A percentile compares a stretch with the other conserved stretches of the same genome.
Evolutionary conservation across 345 rosid genomes (phyloP).

Genomic region (Eutrema yunnanense): DNA sequence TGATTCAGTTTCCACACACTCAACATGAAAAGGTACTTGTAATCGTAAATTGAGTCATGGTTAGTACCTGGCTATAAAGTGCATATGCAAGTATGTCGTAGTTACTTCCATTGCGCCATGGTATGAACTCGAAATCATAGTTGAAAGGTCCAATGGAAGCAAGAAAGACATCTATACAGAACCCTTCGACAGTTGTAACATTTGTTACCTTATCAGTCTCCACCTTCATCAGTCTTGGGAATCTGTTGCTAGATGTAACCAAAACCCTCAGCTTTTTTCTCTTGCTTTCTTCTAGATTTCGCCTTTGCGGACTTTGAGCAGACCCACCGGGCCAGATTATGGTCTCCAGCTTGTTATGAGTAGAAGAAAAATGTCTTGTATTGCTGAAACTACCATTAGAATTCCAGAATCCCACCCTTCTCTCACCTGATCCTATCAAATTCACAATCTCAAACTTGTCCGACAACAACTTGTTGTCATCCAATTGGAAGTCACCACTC

Average conservation of each 20-base stretch:
- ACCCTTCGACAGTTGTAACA: neutral
- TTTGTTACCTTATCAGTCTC: constrained; percentile 9
- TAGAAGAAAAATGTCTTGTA: neutral
- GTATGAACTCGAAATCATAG: constrained; percentile 20
- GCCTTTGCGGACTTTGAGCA: constrained; percentile 9
- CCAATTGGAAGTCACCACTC: constrained; percentile 24
- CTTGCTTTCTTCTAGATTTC: neutral
- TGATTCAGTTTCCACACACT: neutral
- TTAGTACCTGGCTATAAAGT: constrained; percentile 18
- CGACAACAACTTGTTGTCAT: constrained; percentile 13
- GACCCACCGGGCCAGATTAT: constrained; percentile 40
- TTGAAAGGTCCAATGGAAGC: constrained; percentile 16
- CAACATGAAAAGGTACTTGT: neutral
- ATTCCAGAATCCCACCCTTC: constrained; percentile 31
- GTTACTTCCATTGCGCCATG: constrained; percentile 12
- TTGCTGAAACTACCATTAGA: constrained; percentile 19
- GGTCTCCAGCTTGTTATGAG: constrained; percentile 8
- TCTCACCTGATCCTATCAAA: constrained; percentile 23
- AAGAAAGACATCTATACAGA: constrained; percentile 19
- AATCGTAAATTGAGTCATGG: neutral
- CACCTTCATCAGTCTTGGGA: constrained; percentile 15
- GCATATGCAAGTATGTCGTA: constrained; percentile 15
- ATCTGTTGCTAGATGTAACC: constrained; percentile 31
- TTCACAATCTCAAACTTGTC: constrained; percentile 33
- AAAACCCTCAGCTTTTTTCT: constrained; percentile 27